Base-by-base conservation (phyloP, 306 rosid genomes). In the Nissolia schottii region DNA sequence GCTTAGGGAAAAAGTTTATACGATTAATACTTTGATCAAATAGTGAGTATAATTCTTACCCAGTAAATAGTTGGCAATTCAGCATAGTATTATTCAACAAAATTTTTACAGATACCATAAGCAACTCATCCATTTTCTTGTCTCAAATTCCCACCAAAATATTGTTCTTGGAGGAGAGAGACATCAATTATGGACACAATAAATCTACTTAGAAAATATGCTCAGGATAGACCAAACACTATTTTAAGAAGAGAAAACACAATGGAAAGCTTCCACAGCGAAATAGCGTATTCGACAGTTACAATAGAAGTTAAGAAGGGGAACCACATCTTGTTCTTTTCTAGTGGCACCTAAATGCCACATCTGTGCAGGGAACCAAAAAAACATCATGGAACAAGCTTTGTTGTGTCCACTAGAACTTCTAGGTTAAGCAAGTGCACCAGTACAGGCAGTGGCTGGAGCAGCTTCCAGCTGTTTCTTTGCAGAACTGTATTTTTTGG, bases 401-500 rank as follows among this genome's bases (percentile, higher is more conserved):
- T 51, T 59, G 67, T 61, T 40, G 20, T 13, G 37, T 59, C 61
- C 50, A 60, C 35, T 12, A 38, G 55, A 77, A 40, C 43, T 78
- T 73, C 41, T 48, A 41, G 76, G 78, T 82, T 84, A 94, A 51
- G 92, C 97, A 64, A 89, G 80, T 19, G 95, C 96, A 75, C 93
- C 93, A 3, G 84, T 81, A 71, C 93, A 90, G 25, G 96, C 97
- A 4, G 93, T 87, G 45, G 77, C 90, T 6, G 97, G 96, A 77
- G 87, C 67, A 73, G 66, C 77, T 25, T 82, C 89, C 0, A 82
- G 81, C 70, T 87, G 92, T 70, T 82, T 89, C 90, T 86, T 94
- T 19, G 88, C 65, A 37, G 93, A 85, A 77, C 96, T 91, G 85
- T 80, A 88, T 66, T 91, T 93, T 86, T 86, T 89, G 81, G 97